These are phyloP conservation scores for Pestalotiopsis sp. DNA, from an alignment of 2,329 filamentous ascomycete genomes.

Conservation along the genomic window DNA sequence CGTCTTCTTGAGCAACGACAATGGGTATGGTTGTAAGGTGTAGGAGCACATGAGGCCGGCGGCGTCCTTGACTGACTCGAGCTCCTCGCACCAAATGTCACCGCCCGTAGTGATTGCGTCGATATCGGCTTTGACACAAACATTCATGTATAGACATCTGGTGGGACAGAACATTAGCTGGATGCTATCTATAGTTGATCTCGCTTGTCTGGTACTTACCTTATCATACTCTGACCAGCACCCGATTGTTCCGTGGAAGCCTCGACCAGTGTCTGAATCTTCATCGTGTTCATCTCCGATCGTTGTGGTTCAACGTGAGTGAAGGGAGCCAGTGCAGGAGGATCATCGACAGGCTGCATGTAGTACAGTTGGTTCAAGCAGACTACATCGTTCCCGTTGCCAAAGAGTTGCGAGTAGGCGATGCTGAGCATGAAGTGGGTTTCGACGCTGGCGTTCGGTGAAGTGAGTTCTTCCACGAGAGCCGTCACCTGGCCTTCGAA, in stretches of 20 bases:
- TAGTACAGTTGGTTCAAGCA: constrained; percentile 15
- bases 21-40: background rate
- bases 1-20: background rate
- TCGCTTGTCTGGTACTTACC: background rate
- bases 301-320: constrained; percentile 10
- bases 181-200: background rate
- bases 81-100: background rate
- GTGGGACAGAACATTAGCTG: background rate
- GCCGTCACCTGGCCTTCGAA: constrained; percentile 7
- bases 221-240: constrained; percentile 5
- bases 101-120: background rate
- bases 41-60: background rate
- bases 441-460: constrained; percentile 6
- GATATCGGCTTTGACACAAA: background rate
- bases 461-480: constrained; percentile 3
- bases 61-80: background rate
- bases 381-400: constrained; percentile 1
- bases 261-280: constrained; percentile 10
- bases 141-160: background rate
- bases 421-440: constrained; percentile 15
- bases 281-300: constrained; percentile 12
- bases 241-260: constrained; percentile 11
- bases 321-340: constrained; percentile 6
- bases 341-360: constrained; percentile 7
- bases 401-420: background rate